Conservation (phyloP, 345 rosid species). For the Arabis alpina region DNA sequence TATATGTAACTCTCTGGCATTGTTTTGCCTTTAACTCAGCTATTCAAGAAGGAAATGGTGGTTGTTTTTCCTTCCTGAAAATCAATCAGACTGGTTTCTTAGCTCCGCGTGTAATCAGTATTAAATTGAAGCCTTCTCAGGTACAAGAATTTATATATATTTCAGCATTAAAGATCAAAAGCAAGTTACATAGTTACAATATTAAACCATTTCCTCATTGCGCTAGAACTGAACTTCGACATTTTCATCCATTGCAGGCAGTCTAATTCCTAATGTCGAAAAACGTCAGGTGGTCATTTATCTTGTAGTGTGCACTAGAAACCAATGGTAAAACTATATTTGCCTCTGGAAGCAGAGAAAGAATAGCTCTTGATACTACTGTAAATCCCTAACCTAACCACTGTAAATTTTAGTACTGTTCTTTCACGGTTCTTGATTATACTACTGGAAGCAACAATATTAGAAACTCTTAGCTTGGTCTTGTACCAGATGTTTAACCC, state of each 20-base stretch:
- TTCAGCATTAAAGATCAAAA: background rate
- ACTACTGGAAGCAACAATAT: background rate
- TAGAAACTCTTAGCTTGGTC: background rate
- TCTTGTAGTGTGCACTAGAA: constrained; percentile 5
- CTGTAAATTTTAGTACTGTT: constrained; percentile 4
- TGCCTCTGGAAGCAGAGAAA: background rate
- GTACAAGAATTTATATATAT: background rate
- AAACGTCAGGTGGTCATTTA: no score
- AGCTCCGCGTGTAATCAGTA: background rate
- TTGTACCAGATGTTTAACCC: background rate
- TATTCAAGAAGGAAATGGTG: constrained; percentile 48
- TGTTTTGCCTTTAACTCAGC: constrained; percentile 34
- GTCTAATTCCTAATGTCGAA: no score
- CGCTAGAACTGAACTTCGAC: background rate
- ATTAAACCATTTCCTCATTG: background rate
- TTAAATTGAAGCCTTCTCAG: constrained; percentile 12
- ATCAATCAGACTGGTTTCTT: constrained; percentile 18
- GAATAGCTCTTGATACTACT: no score
- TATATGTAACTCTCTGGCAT: background rate
- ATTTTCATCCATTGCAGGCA: background rate
- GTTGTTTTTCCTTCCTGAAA: constrained; percentile 43
- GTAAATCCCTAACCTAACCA: background rate
- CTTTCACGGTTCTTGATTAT: no score
- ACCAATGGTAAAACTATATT: constrained; percentile 9
- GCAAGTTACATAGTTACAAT: background rate